Evolutionary conservation across 2,329 filamentous ascomycete species (phyloP).

Genomic region (Rhinocladiella similis): DNA sequence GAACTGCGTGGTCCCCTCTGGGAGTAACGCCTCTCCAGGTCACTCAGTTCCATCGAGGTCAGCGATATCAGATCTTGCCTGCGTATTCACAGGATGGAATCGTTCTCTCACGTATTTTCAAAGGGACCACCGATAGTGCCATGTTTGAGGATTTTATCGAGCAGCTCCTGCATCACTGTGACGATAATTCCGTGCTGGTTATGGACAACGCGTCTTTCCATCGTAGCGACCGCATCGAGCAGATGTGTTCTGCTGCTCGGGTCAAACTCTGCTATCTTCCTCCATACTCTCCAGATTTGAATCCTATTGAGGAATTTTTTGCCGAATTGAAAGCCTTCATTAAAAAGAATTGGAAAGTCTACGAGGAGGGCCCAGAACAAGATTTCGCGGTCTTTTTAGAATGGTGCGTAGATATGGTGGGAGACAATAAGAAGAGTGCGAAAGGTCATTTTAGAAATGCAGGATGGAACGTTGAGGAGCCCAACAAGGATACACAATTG

Average conservation of each 20-base stretch:
- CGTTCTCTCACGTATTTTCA: conserved; percentile 32
- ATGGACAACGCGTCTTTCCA: conserved; percentile 37
- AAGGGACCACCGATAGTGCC: conserved; percentile 33
- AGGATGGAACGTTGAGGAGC: conserved; percentile 4
- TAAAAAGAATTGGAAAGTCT: conserved; percentile 32
- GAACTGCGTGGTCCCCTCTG: conserved; percentile 38
- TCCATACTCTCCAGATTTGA: conserved; percentile 39
- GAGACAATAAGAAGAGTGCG: neutral
- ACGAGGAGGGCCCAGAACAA: conserved; percentile 27
- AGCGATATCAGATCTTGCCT: conserved; percentile 34
- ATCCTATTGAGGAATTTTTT: conserved; percentile 41
- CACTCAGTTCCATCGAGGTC: conserved; percentile 25
- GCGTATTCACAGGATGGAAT: conserved; percentile 30
- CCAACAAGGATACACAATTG: too few species aligned
- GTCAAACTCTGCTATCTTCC: conserved; percentile 38
- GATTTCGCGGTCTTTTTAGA: conserved; percentile 33
- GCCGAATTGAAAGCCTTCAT: conserved; percentile 39
- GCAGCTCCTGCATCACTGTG: conserved; percentile 35
- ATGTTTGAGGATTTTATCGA: conserved; percentile 31
- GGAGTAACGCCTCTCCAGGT: conserved; percentile 31
- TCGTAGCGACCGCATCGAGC: conserved; percentile 31
- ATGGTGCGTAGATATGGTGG: conserved; percentile 27
- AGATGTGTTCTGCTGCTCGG: conserved; percentile 35
- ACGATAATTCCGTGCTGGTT: conserved; percentile 37
- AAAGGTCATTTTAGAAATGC: conserved; percentile 9